A percentile compares a stretch with the other conserved stretches of the same genome.
Evolutionary conservation across 768 basidiomycete genomes (phyloP).

Genomic region (Peribolospora baueri): DNA sequence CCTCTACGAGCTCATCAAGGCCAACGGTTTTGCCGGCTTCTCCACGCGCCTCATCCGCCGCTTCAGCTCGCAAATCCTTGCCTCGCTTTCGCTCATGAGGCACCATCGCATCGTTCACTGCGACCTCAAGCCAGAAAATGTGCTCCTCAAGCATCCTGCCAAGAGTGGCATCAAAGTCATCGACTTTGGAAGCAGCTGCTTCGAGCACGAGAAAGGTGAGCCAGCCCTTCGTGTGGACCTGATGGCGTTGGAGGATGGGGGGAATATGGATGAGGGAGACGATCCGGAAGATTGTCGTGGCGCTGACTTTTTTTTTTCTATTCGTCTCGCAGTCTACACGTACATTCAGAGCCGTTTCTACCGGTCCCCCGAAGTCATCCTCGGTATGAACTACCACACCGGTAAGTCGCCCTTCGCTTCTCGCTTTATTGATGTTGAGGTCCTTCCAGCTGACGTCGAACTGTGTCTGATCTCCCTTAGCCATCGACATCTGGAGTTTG

Average conservation of each 20-base stretch:
- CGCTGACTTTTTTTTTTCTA: not conserved
- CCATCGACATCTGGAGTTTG: constrained; percentile 83
- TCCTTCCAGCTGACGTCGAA: constrained; percentile 6
- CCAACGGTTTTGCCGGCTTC: constrained; percentile 96
- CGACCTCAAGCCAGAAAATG: constrained; percentile 98
- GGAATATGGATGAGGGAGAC: not conserved
- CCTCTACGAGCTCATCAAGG: constrained; percentile 95
- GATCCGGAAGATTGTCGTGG: not conserved
- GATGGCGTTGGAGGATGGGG: not conserved
- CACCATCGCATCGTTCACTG: constrained; percentile 97
- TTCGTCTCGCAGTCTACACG: constrained; percentile 51
- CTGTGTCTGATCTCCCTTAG: not conserved
- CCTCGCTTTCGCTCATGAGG: constrained; percentile 74
- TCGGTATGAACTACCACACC: constrained; percentile 99
- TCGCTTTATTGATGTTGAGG: too few species aligned
- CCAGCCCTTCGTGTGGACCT: not conserved
- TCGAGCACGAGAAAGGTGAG: constrained; percentile 80
- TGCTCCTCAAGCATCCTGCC: constrained; percentile 73
- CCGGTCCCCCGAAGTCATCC: constrained; percentile 96
- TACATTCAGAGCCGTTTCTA: constrained; percentile 99
- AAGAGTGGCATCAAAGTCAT: constrained; percentile 96
- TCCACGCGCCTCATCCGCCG: constrained; percentile 81
- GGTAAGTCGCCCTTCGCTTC: constrained; percentile 24
- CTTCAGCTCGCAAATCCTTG: constrained; percentile 85
- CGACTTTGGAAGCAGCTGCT: constrained; percentile 94